Evolutionary conservation across 495 filamentous ascomycete genomes (phyloP).

Genomic region (Bathelium albidoporum): DNA sequence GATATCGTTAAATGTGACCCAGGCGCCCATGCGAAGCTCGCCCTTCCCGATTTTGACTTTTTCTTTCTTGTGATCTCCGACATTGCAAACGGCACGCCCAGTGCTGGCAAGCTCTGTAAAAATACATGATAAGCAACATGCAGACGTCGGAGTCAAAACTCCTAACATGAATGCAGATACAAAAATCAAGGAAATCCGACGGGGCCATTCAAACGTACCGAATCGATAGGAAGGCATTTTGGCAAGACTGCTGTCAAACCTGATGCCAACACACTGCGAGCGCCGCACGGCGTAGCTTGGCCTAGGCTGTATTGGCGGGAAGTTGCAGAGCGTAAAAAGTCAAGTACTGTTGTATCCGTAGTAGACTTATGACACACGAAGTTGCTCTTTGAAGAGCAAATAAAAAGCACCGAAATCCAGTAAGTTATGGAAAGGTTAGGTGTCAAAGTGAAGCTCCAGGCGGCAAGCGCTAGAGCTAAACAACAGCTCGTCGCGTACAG

Average conservation of each 20-base stretch:
- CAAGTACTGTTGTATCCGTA: too few relatives aligned
- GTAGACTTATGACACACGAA: too few relatives aligned
- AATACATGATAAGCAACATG: not conserved
- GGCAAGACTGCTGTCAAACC: not conserved
- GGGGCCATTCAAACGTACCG: not conserved
- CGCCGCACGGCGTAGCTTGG: not conserved
- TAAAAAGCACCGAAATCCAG: not conserved
- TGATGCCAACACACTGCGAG: not conserved
- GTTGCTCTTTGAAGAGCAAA: not conserved
- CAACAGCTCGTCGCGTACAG: not conserved
- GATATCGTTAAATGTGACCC: slow-evolving; percentile 43
- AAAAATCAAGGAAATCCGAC: not conserved
- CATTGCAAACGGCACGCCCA: slow-evolving; percentile 58
- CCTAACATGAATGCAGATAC: not conserved
- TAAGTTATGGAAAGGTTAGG: not conserved
- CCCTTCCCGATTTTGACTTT: slow-evolving; percentile 65
- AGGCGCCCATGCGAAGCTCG: slow-evolving; percentile 58
- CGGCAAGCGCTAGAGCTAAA: not conserved
- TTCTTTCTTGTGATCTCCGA: slow-evolving; percentile 53
- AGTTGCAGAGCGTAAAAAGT: too few relatives aligned
- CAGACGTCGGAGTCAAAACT: not conserved
- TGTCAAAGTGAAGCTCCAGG: not conserved
- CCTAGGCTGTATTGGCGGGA: not conserved
- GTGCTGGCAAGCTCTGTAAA: slow-evolving; percentile 55
- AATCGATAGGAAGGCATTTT: not conserved